Conservation (phyloP, 306 rosid species). For the Castanea sativa region DNA sequence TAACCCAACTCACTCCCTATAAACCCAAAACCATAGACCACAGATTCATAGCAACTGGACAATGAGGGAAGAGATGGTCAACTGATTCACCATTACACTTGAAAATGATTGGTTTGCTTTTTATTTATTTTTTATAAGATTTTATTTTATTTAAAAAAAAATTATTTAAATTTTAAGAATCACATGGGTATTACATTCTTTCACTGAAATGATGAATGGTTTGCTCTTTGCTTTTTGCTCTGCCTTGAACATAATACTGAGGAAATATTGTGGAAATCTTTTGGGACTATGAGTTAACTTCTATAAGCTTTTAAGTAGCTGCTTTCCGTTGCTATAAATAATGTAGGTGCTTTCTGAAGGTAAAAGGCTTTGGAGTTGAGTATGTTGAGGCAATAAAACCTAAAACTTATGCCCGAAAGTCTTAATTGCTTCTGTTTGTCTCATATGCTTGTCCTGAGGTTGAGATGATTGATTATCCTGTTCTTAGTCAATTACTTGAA, state of each 20-base stretch:
- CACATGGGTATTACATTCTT: neutral
- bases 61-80: no score
- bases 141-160: neutral
- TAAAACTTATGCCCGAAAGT: neutral
- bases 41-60: no score
- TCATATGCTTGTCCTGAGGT: neutral
- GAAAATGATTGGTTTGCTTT: no score
- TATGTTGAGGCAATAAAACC: neutral
- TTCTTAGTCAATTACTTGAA: neutral
- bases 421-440: neutral
- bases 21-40: no score
- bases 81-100: no score
- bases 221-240: neutral
- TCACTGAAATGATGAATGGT: neutral
- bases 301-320: neutral
- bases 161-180: no score
- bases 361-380: neutral
- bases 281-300: neutral
- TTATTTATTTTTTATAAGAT: neutral
- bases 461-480: neutral
- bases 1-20: no score
- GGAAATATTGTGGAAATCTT: neutral
- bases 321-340: neutral
- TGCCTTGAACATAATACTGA: neutral
- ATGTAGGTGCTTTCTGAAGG: no score